phyloP scores from a whole-genome alignment of 352 stramenopile species.

The Globisporangium spiculum region DNA sequence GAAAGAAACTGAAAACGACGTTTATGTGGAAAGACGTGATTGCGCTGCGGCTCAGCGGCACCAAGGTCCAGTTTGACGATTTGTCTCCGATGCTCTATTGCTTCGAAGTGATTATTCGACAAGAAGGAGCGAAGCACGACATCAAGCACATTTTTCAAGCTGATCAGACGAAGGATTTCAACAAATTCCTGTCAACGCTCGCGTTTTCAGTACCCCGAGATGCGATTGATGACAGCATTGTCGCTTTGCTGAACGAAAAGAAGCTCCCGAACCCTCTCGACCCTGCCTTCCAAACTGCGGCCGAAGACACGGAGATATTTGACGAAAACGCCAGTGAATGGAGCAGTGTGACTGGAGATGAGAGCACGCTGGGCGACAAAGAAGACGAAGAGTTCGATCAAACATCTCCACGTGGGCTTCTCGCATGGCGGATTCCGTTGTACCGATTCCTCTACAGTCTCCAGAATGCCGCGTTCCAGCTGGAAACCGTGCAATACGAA shows the following conservation, averaged over 20 bases:
- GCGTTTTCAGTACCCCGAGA: slow-evolving; percentile 66
- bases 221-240: slow-evolving; percentile 59
- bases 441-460: slow-evolving; percentile 63
- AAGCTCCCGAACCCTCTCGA: slow-evolving; percentile 59
- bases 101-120: slow-evolving; percentile 66
- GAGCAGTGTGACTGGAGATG: slow-evolving; percentile 83
- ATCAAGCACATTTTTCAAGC: slow-evolving; percentile 83
- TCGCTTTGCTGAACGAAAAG: slow-evolving; percentile 59
- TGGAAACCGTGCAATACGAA: slow-evolving; percentile 70
- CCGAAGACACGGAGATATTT: slow-evolving; percentile 33
- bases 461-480: slow-evolving; percentile 73
- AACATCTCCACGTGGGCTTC: slow-evolving; percentile 16
- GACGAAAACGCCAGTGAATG: slow-evolving; percentile 79
- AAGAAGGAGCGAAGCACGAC: slow-evolving; percentile 43
- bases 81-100: slow-evolving; percentile 80
- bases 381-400: slow-evolving; percentile 82
- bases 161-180: slow-evolving; percentile 70
- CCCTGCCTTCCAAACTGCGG: slow-evolving; percentile 17
- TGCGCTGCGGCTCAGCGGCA: slow-evolving; percentile 54
- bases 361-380: slow-evolving; percentile 72
- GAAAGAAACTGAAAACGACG: slow-evolving; percentile 76
- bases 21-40: slow-evolving; percentile 73
- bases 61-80: slow-evolving; percentile 80
- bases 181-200: slow-evolving; percentile 69
- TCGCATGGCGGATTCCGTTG: slow-evolving; percentile 62